phyloP scores from a whole-genome alignment of 2,329 filamentous ascomycete species.

The Talaromyces funiculosus region DNA sequence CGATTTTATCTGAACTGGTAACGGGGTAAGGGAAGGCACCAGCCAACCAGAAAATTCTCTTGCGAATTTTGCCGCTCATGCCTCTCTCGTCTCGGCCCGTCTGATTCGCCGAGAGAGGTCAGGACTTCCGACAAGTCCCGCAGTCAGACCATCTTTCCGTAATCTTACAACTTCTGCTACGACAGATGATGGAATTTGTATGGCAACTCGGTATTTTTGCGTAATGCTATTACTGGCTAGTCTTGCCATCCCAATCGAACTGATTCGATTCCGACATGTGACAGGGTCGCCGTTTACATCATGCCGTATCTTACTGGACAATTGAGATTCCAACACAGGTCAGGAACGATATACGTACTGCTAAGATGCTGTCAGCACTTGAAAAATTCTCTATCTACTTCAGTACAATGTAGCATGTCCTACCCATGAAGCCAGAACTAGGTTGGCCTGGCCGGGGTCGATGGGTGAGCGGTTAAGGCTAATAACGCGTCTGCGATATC shows the following conservation, averaged over 20 bases:
- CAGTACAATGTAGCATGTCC: neutral
- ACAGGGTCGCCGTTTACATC: neutral
- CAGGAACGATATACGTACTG: neutral
- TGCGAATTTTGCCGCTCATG: neutral
- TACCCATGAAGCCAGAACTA: neutral
- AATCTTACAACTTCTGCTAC: neutral
- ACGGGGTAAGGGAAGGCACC: constrained; percentile 1
- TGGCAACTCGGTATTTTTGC: neutral
- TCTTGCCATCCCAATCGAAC: neutral
- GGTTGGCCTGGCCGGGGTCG: neutral
- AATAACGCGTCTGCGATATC: constrained; percentile 7
- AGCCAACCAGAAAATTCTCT: neutral
- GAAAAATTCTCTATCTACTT: neutral
- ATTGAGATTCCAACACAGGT: neutral
- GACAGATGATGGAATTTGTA: neutral
- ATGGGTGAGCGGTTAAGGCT: neutral
- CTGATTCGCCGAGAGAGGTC: neutral
- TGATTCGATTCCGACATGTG: constrained; percentile 3
- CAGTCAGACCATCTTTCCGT: neutral
- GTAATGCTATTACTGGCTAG: neutral
- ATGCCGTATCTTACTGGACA: neutral
- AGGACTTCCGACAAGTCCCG: constrained; percentile 2
- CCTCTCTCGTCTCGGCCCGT: neutral
- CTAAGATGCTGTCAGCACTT: neutral
- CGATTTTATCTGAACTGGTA: neutral